Base-by-base conservation (phyloP, 169 alveolate genomes). In the Cryptosporidium tyzzeri region DNA sequence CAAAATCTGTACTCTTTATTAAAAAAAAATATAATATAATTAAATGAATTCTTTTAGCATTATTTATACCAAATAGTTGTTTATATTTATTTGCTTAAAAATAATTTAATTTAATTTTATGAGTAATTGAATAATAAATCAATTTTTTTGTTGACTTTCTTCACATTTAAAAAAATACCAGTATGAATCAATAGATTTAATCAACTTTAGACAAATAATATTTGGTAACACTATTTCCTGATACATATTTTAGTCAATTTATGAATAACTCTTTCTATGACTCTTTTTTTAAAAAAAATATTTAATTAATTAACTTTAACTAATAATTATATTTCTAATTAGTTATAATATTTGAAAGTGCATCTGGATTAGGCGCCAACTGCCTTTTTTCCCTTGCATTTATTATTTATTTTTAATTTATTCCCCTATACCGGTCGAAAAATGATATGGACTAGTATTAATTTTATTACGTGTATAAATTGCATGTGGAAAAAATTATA, bases 311-410 rank as follows among this genome's bases (percentile, higher is more conserved):
- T 51, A 51, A 16, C 26, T 23, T n/a, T 37, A 7, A 37, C 23
- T n/a, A 55, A n/a, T 55, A 26, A n/a, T 55, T 3, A 1, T 21
- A 23, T 55, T 23, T 55, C 35, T 23, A 26, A 23, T 10, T 55
- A 8, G 0, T n/a, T 23, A 21, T 55, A 55, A 55, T 55, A n/a
- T 4, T 33, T 62, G 16, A 21, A 35, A 31, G 33, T 65, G 71
- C 71, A 37, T 33, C 5, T 0, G 53, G 44, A 65, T 37, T 65
- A 35, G 71, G 71, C 71, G 71, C 71, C 53, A 65, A 29, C 23
- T 33, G 3, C 50, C 50, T n/a, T 21, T 37, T 65, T 31, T 37
- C 48, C 12, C 3, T 12, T 65, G 69, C 31, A 59, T 29, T 31
- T 18, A 12, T 65, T 65, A 37, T 37, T 37, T 31, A 31, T 31